These are phyloP conservation scores for Populus tomentosa DNA, from an alignment of 441 rosid genomes.

Conservation along the genomic window DNA sequence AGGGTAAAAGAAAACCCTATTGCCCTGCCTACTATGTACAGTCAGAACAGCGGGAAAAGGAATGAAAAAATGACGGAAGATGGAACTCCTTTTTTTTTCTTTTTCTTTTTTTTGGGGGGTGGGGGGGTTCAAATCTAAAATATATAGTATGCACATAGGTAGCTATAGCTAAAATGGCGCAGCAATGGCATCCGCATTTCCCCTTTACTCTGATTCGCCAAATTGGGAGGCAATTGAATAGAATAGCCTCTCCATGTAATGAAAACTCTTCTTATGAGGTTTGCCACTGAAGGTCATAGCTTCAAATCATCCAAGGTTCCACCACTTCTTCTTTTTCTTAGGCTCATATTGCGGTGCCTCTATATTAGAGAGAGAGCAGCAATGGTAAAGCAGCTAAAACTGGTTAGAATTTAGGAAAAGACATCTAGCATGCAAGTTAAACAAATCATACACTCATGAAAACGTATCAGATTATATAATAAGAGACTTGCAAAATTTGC, in stretches of 20 bases:
- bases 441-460: background rate
- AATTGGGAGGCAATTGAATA: background rate
- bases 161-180: background rate
- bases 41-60: background rate
- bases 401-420: background rate
- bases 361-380: background rate
- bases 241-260: background rate
- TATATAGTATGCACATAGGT: background rate
- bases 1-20: too few relatives aligned
- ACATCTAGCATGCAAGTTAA: background rate
- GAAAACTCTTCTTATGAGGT: too few relatives aligned
- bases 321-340: slow-evolving; percentile 39
- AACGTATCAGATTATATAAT: background rate
- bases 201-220: background rate
- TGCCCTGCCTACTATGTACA: background rate
- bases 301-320: slow-evolving; percentile 24
- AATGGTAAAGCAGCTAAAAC: background rate
- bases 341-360: slow-evolving; percentile 27
- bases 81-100: background rate
- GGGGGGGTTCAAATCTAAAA: background rate
- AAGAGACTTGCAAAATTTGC: background rate
- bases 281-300: slow-evolving; percentile 1
- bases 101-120: too few relatives aligned
- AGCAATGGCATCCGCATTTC: background rate
- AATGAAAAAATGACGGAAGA: background rate